These are phyloP conservation scores for Fusarium kyushuense DNA, from an alignment of 2,329 filamentous ascomycete species.

Conservation along the genomic window DNA sequence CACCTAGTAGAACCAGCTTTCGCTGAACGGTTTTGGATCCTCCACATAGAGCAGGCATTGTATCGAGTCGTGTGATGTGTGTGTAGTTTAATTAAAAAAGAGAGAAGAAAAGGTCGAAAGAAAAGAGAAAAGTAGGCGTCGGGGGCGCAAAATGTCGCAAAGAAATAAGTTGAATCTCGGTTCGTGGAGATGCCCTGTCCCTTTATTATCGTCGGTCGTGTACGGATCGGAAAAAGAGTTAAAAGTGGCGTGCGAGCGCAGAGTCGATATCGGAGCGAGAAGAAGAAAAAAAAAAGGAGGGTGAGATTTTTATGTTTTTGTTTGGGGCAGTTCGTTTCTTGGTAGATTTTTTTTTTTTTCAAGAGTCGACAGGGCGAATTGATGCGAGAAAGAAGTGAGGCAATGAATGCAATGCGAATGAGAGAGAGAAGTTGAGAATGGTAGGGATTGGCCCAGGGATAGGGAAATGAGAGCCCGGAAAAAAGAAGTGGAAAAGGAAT, in stretches of 20 bases:
- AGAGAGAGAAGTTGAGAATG: neutral
- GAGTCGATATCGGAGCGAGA: conserved; percentile 15
- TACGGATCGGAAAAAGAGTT: neutral
- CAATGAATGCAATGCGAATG: neutral
- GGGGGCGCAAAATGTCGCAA: neutral
- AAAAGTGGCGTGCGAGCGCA: conserved; percentile 27
- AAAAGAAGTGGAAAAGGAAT: conserved; percentile 2
- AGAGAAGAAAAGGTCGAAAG: neutral
- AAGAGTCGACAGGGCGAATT: conserved; percentile 8
- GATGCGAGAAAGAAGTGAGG: conserved; percentile 4
- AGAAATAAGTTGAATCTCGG: conserved; percentile 34
- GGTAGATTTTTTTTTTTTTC: no score
- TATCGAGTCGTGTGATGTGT: conserved; percentile 15
- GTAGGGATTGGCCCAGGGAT: conserved; percentile 14
- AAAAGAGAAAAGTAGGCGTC: neutral
- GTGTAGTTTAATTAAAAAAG: neutral
- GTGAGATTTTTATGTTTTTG: neutral
- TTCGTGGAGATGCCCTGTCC: conserved; percentile 27
- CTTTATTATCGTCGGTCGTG: neutral
- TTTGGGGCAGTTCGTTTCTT: neutral
- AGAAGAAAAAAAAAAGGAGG: neutral
- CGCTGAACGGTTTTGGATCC: conserved; percentile 89
- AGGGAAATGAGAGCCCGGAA: conserved; percentile 23
- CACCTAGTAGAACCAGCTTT: conserved; percentile 95
- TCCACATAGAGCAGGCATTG: conserved; percentile 65